Conservation (phyloP, 2,329 filamentous ascomycete genomes). For the Exophiala mesophila region DNA sequence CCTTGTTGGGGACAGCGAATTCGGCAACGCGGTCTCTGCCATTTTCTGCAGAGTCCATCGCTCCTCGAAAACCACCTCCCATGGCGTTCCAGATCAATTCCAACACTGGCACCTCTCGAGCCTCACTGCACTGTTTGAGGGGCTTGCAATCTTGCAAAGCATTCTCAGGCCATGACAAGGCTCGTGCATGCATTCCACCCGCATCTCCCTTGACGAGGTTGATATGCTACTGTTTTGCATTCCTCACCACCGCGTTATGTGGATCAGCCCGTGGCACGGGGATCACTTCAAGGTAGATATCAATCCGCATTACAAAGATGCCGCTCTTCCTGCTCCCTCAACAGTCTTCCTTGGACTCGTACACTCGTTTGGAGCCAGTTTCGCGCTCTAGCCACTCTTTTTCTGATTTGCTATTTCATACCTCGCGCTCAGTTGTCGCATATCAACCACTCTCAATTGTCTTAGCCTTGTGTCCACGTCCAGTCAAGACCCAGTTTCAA, state of each 20-base stretch:
- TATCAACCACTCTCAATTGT: no score
- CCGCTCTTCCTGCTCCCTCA: slow-evolving; percentile 9
- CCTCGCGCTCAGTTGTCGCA: no score
- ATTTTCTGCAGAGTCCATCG: no score
- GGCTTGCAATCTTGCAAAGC: slow-evolving; percentile 11
- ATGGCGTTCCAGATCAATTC: no score
- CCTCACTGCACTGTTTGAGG: no score
- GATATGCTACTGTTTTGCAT: slow-evolving; percentile 21
- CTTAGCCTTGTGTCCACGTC: no score
- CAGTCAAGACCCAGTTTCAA: no score
- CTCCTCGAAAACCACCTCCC: no score
- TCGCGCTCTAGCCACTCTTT: slow-evolving; percentile 19
- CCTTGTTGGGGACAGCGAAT: no score
- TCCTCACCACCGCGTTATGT: slow-evolving; percentile 17
- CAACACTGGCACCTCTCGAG: no score
- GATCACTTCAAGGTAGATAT: slow-evolving; percentile 19
- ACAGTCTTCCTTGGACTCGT: slow-evolving; percentile 14
- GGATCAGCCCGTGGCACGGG: slow-evolving; percentile 14
- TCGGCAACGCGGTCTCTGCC: no score
- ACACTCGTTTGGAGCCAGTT: slow-evolving; percentile 18
- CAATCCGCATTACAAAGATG: slow-evolving; percentile 12
- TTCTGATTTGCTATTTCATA: slow-evolving; percentile 8
- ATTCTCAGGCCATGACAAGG: slow-evolving; percentile 13
- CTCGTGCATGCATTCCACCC: slow-evolving; percentile 14
- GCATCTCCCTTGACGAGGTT: slow-evolving; percentile 6